Conservation (phyloP, 768 basidiomycete genomes). For the Austroboletus festivus region DNA sequence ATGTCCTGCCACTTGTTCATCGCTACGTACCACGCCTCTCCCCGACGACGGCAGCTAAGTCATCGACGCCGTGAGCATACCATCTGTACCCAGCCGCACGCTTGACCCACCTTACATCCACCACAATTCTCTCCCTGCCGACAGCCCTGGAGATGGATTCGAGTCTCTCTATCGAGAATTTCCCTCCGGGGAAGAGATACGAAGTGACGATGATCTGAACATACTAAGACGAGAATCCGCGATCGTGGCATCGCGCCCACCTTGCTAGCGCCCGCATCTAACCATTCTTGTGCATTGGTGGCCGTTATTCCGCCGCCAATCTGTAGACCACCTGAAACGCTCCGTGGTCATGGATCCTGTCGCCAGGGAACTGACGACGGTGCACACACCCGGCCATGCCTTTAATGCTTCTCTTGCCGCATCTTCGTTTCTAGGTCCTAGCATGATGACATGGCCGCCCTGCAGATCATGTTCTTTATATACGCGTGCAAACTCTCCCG, state of each 20-base stretch:
- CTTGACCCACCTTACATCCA: slow-evolving; percentile 80
- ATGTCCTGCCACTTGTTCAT: slow-evolving; percentile 99
- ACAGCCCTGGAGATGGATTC: slow-evolving; percentile 56
- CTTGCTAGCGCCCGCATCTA: slow-evolving; percentile 88
- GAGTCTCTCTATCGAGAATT: slow-evolving; percentile 74
- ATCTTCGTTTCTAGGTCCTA: slow-evolving; percentile 84
- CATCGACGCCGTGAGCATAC: background rate
- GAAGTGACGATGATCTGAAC: slow-evolving; percentile 95
- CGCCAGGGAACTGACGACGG: slow-evolving; percentile 3
- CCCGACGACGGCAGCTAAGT: slow-evolving; percentile 75
- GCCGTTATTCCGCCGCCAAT: slow-evolving; percentile 91
- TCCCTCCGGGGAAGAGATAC: slow-evolving; percentile 82
- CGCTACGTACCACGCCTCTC: slow-evolving; percentile 83
- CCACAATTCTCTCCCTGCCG: slow-evolving; percentile 84
- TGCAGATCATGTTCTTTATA: slow-evolving; percentile 66
- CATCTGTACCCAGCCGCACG: background rate
- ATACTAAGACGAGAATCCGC: slow-evolving; percentile 8
- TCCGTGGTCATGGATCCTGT: slow-evolving; percentile 3
- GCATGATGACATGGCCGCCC: slow-evolving; percentile 95
- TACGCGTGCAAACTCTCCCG: slow-evolving; percentile 75
- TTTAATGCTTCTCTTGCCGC: slow-evolving; percentile 83
- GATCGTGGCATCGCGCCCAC: slow-evolving; percentile 36
- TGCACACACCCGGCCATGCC: slow-evolving; percentile 71
- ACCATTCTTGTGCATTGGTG: slow-evolving; percentile 78
- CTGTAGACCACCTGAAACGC: slow-evolving; percentile 66